Evolutionary conservation across 2,329 filamentous ascomycete genomes (phyloP), one percentile per base, ranked within the genome.

Genomic region (Ceratocystiopsis minuta): DNA sequence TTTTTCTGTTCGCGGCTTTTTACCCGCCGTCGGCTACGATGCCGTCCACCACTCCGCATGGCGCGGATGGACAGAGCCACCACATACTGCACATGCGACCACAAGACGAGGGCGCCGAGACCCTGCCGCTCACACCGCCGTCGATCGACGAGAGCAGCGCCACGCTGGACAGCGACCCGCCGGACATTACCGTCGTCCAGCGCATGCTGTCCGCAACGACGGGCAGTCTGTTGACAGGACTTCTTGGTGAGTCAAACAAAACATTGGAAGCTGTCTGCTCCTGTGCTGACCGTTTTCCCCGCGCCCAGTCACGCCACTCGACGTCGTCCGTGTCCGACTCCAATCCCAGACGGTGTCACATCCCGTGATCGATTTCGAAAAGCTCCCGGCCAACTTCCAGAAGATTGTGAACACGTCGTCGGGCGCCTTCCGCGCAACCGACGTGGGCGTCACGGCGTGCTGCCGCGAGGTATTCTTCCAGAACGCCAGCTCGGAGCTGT

Each of bases 381-480:
- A 44, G 44, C 64, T 70, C 51, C 58, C 64, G 49, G 62, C 68
- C 54, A 64, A 71, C 52, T 66, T 73, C 50, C 62, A 70, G 55
- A 65, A 67, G 59, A 58, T 78, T 57, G 57, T 71, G 52, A 50
- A 75, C 54, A 60, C 70, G 51, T 62, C 70, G 55, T 57, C 78
- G 50, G 76, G 75, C 47, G 74, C 79, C 49, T 71, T 90, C 39
- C 84, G 85, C 43, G 76, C 72, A 3, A 59, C 81, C 28, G 84
- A 88, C 53, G 72, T 96, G 39, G 90, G 90, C 46, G 84, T 96
- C 42, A 94, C 87, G 15, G 78, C 87, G 34, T 98, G 90, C 61
- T 98, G 90, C 57, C 78, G 90, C 46, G 88, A 98, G 59, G 88
- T 98, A 33, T 98, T 96, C 60, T 98, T 93, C 68, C 77, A 88